A percentile compares a stretch with the other conserved stretches of the same genome.
Conservation (phyloP, 768 basidiomycete genomes). For the Imleria badia region DNA sequence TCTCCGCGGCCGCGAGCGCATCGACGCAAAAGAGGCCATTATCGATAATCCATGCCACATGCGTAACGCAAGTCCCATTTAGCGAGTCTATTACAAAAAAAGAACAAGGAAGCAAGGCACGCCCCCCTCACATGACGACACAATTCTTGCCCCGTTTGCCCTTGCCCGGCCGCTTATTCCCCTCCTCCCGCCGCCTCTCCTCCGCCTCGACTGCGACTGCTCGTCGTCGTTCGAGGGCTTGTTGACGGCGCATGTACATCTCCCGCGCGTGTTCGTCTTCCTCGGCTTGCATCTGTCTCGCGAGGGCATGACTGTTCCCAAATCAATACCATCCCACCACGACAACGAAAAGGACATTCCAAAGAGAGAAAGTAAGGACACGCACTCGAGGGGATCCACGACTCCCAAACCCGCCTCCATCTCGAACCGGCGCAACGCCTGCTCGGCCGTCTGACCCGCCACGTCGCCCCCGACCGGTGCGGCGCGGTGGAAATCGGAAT, state of each 20-base stretch:
- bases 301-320: constrained; percentile 48
- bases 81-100: no score
- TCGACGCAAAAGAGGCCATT: no score
- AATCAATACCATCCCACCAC: background rate
- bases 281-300: constrained; percentile 75
- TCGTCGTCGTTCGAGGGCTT: constrained; percentile 25
- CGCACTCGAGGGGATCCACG: constrained; percentile 63
- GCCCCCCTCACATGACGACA: constrained; percentile 35
- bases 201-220: constrained; percentile 13
- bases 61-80: no score
- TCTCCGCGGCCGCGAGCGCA: no score
- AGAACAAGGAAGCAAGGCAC: no score
- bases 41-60: no score
- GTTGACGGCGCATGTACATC: constrained; percentile 34
- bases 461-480: constrained; percentile 80
- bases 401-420: constrained; percentile 38
- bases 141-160: constrained; percentile 50
- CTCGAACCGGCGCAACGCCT: constrained; percentile 51
- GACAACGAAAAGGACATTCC: no score
- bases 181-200: constrained; percentile 15
- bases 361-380: constrained; percentile 15
- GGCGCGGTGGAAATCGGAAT: constrained; percentile 61
- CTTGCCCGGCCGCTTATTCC: constrained; percentile 24
- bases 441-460: constrained; percentile 70
- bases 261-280: constrained; percentile 60